Evolutionary conservation across 805 yeast genomes (phyloP).

Genomic region (Cyberlindnera petersonii): DNA sequence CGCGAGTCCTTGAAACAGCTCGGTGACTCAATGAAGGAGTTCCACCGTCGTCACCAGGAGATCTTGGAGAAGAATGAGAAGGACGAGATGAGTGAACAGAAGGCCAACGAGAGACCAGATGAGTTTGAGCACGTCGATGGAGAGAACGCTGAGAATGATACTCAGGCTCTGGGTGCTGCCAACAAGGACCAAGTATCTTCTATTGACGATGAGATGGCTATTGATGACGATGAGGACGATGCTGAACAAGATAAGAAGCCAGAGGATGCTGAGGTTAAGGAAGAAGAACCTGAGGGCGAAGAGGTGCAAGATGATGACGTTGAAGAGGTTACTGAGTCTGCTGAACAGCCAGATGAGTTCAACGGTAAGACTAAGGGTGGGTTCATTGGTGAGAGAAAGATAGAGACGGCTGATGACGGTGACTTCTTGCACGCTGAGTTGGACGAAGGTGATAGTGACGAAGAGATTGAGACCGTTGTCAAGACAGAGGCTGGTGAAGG

Average conservation of each 20-base stretch:
- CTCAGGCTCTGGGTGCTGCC: constrained; percentile 93
- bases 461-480: constrained; percentile 19
- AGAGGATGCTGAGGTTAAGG: constrained; percentile 29
- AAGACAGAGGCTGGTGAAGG: constrained; percentile 25
- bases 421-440: constrained; percentile 30
- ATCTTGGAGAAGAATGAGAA: constrained; percentile 62
- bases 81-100: constrained; percentile 46
- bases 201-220: constrained; percentile 75
- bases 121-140: constrained; percentile 84
- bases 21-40: constrained; percentile 89
- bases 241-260: constrained; percentile 31
- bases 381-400: constrained; percentile 44
- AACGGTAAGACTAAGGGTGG: constrained; percentile 50
- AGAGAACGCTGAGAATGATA: constrained; percentile 69
- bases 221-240: constrained; percentile 64
- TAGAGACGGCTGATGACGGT: constrained; percentile 30
- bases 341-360: constrained; percentile 40
- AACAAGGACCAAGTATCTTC: constrained; percentile 72
- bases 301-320: constrained; percentile 25
- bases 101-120: constrained; percentile 68
- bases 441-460: constrained; percentile 23
- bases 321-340: constrained; percentile 29
- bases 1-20: constrained; percentile 78
- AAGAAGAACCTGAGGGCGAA: constrained; percentile 31
- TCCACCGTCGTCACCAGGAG: constrained; percentile 85